Evolutionary conservation across 176 grass and related monocot genomes (phyloP).

Genomic region (Ensete ventricosum): DNA sequence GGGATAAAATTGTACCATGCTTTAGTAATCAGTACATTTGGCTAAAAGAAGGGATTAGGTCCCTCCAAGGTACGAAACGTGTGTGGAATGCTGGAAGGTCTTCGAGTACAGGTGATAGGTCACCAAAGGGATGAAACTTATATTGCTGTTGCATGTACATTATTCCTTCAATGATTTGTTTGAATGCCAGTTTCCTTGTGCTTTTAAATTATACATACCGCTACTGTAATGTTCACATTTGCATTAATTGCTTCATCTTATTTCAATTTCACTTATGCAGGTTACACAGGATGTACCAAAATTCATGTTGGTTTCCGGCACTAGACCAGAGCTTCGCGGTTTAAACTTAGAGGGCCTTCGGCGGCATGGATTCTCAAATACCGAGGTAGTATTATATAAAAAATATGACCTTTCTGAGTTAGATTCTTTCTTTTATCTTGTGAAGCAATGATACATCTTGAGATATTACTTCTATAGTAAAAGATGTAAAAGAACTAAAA

Average conservation of each 20-base stretch:
- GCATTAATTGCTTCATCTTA: not conserved
- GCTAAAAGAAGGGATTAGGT: too few relatives aligned
- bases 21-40: conserved; percentile 5
- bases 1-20: too few relatives aligned
- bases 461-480: too few relatives aligned
- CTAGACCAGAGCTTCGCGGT: conserved; percentile 75
- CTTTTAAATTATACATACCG: not conserved
- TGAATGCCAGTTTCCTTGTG: not conserved
- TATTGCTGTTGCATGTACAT: not conserved
- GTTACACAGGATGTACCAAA: conserved; percentile 88
- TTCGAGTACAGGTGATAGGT: too few relatives aligned
- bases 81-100: too few relatives aligned
- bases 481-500: too few relatives aligned
- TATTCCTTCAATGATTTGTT: conserved; percentile 5
- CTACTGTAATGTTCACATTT: conserved; percentile 8
- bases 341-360: conserved; percentile 83
- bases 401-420: not conserved
- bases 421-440: not conserved
- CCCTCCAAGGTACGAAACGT: too few relatives aligned
- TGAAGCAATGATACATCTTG: not conserved
- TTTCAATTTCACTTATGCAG: conserved; percentile 31
- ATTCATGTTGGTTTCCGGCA: conserved; percentile 73
- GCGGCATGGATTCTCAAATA: conserved; percentile 49
- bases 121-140: too few relatives aligned
- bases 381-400: conserved; percentile 35